These are phyloP conservation scores for Hamamelis virginiana DNA, from an alignment of 164 flowering plant genomes.

Conservation along the genomic window DNA sequence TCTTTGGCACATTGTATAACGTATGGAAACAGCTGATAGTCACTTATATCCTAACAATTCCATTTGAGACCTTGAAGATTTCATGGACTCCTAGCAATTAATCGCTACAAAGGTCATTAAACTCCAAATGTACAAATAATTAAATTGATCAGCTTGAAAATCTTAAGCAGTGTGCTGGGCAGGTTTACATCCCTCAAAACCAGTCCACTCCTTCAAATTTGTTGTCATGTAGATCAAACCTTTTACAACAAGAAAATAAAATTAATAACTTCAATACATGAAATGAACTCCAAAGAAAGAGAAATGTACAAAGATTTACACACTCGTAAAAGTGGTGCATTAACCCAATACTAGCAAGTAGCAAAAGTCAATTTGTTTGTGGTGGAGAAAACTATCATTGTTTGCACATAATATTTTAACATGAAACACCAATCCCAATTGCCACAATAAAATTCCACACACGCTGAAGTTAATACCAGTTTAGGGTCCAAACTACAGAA, in stretches of 20 bases:
- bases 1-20: background rate
- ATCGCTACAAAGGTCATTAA: background rate
- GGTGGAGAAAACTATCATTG: background rate
- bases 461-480: background rate
- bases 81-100: background rate
- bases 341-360: no score
- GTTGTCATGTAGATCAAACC: constrained; percentile 2
- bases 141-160: background rate
- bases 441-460: no score
- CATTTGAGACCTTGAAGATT: background rate
- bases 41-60: background rate
- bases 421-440: background rate
- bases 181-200: constrained; percentile 1
- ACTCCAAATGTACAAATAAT: no score
- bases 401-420: background rate
- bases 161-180: background rate
- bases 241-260: constrained; percentile 5
- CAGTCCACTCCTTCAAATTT: background rate
- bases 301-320: background rate
- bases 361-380: background rate
- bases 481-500: background rate
- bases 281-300: background rate
- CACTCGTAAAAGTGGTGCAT: no score
- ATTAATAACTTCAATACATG: background rate
- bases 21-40: background rate